Base-by-base conservation (phyloP, 1,139 yeast genomes). In the Nakaseomyces kungkrabaensis region DNA sequence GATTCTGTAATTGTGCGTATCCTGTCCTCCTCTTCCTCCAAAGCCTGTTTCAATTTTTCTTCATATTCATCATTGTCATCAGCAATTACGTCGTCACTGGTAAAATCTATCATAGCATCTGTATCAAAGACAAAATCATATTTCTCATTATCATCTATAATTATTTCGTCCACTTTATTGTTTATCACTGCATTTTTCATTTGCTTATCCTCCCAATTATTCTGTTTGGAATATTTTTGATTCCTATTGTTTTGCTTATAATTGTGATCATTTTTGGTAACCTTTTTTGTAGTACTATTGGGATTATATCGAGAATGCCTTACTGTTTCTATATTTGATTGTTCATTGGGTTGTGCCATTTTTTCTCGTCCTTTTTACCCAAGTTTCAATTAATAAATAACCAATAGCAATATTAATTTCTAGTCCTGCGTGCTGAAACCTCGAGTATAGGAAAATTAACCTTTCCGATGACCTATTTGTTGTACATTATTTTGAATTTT, bases 111-210 rank as follows among this genome's bases (percentile, higher is more conserved):
- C 57, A 77, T 78, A 54, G 86, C 90, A 4, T 81, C 73, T 47
- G 82, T 82, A 59, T 90, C 97, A 70, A 86, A 88, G 1, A 89
- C 96, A 65, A 77, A 89, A 29, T 87, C 95, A 60, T 85, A 86
- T 37, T 81, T 71, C 5, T 76, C 72, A n/a, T 72, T 72, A 17
- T 72, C 73, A 0, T 76, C 72, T 1, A 76, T 64, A 34, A 68
- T 63, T 27, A 79, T 74, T 42, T 74, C 77, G 58, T 77, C 82
- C 54, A 50, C 48, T 26, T 54, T 54, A 59, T 43, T 65, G 46
- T 62, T 55, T 40, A 59, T 56, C n/a, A 68, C 58, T 0, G 65
- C 66, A 26, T 61, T 58, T 49, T 62, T 51, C 24, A 62, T 43
- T 45, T 61, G 63, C 29, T 54, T 58, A 17, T 63, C 64, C 47